Percentiles rank a stretch among this genome's conserved stretches.
Evolutionary conservation across 495 filamentous ascomycete species (phyloP).

Genomic region (Xylaria bambusicola): DNA sequence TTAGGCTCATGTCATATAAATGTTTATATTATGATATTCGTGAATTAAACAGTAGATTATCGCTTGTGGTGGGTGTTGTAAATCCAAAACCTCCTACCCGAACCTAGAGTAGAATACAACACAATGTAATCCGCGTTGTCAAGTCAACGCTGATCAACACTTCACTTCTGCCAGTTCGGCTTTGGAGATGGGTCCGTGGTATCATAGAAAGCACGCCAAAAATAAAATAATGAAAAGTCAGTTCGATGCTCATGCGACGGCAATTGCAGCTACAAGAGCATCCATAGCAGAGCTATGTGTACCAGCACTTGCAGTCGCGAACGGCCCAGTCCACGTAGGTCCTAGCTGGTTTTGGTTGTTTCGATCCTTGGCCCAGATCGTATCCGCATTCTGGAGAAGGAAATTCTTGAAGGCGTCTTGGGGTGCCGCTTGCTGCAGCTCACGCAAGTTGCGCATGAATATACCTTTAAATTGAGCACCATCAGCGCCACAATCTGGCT

Average conservation of each 20-base stretch:
- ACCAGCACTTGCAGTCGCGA: conserved; percentile 47
- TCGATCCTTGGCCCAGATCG: conserved; percentile 67
- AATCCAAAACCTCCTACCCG: not conserved
- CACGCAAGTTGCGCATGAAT: conserved; percentile 69
- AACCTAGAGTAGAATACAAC: too few relatives aligned
- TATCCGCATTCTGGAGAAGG: conserved; percentile 62
- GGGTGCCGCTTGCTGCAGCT: conserved; percentile 56
- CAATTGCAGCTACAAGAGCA: conserved; percentile 66
- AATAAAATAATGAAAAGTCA: not conserved
- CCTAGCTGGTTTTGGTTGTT: conserved; percentile 54
- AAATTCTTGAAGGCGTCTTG: conserved; percentile 54
- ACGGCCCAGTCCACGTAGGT: conserved; percentile 61
- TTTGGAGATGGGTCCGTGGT: conserved; percentile 1
- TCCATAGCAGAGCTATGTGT: conserved; percentile 71
- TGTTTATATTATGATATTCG: too few relatives aligned
- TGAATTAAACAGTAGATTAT: conserved; percentile 10
- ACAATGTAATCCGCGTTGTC: not conserved
- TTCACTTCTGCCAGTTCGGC: not conserved
- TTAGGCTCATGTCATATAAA: not conserved
- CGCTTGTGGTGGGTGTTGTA: not conserved
- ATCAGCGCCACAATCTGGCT: conserved; percentile 63
- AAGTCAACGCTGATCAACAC: conserved; percentile 2
- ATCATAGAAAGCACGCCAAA: conserved; percentile 9
- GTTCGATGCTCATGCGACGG: conserved; percentile 25
- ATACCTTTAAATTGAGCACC: conserved; percentile 78